Base-by-base conservation (phyloP, 352 stramenopile genomes). In the Phytophthora ramorum region DNA sequence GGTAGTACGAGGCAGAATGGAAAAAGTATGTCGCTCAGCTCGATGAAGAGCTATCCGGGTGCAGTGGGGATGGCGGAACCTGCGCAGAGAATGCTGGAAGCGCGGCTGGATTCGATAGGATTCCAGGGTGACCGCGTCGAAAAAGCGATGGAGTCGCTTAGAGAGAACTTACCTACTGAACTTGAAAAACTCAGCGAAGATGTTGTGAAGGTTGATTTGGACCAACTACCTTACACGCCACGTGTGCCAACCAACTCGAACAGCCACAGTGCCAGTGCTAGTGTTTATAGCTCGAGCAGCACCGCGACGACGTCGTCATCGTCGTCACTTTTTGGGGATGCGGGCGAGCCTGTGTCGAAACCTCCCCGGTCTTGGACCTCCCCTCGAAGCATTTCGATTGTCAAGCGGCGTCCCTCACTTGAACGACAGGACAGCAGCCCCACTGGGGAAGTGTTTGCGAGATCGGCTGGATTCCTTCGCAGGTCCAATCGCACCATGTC, bases 391-490 rank as follows among this genome's bases (percentile, higher is more conserved):
- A 51, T 46, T 9, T 50, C 34, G 17, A 54, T 67, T 49, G 44
- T 61, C 35, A 72, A 71, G 49, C 49, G 56, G 13, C 69, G 69
- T 14, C 60, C 68, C 10, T 69, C 69, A 7, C 69, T 91, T n/a
- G 80, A 89, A 28, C 79, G 82, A 7, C 71, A 78, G 24, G 71
- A 82, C 32, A 91, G 80, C 55, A 74, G 53, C n/a, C 54, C 78
- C 3, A 87, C 76, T n/a, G 82, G 90, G 47, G 75, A 90, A 50
- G 71, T 83, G 32, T 88, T 91, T 49, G 81, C 76, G 9, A 80
- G 78, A 20, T 91, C 83, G 2, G 83, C 83, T 1, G 83, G 83
- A 1, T 94, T 92, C 47, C 64, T 94, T 6, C 80, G 80, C 6
- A 78, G 81, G 22, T 78, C 83, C 30, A 83, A 79, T 14, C 83